Conservation (phyloP, 2,329 filamentous ascomycete genomes). For the Kalaharituber pfeilii region DNA sequence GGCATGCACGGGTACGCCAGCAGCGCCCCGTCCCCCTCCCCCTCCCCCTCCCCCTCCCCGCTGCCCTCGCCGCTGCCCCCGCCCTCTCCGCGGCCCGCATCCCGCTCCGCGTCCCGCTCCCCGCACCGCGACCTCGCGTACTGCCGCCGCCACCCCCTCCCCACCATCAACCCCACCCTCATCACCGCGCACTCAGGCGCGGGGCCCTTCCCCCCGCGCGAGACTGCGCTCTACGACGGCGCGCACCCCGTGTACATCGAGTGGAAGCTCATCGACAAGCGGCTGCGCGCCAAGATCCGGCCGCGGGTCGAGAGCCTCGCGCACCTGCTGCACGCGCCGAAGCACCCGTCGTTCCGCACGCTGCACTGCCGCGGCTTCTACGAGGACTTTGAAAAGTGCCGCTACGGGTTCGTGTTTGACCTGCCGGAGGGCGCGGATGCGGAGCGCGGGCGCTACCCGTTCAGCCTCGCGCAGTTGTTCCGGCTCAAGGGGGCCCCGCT, state of each 20-base stretch:
- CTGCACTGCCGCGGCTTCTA: constrained; percentile 34
- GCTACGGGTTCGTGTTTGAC: constrained; percentile 34
- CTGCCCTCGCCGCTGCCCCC: not conserved
- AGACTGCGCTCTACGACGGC: not conserved
- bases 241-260: constrained; percentile 2
- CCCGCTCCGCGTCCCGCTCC: not conserved
- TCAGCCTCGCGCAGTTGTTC: constrained; percentile 30
- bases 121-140: not conserved
- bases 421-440: constrained; percentile 27
- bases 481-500: constrained; percentile 30
- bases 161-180: not conserved
- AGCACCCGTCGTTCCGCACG: constrained; percentile 28
- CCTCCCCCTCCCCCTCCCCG: not conserved
- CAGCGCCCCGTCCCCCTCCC: not conserved
- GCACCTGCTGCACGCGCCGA: constrained; percentile 33
- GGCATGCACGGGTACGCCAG: not conserved
- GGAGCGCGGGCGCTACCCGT: constrained; percentile 28
- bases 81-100: not conserved
- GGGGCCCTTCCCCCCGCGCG: not conserved
- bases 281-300: not conserved
- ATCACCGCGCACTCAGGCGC: not conserved
- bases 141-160: not conserved
- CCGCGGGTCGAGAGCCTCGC: constrained; percentile 33
- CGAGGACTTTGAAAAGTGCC: constrained; percentile 27
- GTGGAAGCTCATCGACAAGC: constrained; percentile 3